Evolutionary conservation across 225 moss, liverwort and hornwort genomes (phyloP).

Genomic region (Polytrichum commune): DNA sequence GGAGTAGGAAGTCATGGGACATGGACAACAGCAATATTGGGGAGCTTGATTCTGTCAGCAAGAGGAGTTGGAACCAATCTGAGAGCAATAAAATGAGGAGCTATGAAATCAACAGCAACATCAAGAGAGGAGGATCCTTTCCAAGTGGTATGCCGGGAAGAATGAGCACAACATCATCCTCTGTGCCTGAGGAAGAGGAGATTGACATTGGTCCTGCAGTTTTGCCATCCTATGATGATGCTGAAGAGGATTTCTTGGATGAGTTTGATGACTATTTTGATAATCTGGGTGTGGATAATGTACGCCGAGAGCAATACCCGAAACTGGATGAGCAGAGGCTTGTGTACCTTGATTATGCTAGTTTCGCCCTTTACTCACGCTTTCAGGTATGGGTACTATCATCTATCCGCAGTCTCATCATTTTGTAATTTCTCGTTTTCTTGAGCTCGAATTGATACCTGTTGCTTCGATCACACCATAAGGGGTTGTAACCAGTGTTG

Average conservation of each 20-base stretch:
- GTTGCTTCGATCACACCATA: too few species aligned
- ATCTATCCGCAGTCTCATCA: not conserved
- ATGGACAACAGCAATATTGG: not conserved
- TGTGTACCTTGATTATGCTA: constrained; percentile 84
- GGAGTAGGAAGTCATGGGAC: constrained; percentile 26
- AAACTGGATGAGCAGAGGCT: constrained; percentile 64
- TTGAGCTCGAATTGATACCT: too few species aligned
- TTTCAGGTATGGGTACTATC: constrained; percentile 51
- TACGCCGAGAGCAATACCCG: constrained; percentile 74
- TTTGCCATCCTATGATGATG: constrained; percentile 64
- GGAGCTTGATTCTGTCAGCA: constrained; percentile 16
- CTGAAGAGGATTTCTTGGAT: constrained; percentile 79
- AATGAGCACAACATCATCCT: constrained; percentile 47
- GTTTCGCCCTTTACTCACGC: constrained; percentile 65
- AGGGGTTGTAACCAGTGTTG: not conserved
- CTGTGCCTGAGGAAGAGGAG: constrained; percentile 39
- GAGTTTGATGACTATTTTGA: constrained; percentile 82
- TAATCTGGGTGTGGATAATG: constrained; percentile 63
- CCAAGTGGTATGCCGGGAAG: constrained; percentile 7
- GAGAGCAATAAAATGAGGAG: constrained; percentile 19
- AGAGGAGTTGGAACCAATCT: constrained; percentile 24
- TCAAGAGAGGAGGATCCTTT: constrained; percentile 24
- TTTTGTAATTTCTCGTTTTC: too few species aligned
- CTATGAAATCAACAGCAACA: constrained; percentile 30
- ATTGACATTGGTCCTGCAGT: constrained; percentile 53